Conservation (phyloP, 441 rosid species). For the Euphorbia schlechtendalii region DNA sequence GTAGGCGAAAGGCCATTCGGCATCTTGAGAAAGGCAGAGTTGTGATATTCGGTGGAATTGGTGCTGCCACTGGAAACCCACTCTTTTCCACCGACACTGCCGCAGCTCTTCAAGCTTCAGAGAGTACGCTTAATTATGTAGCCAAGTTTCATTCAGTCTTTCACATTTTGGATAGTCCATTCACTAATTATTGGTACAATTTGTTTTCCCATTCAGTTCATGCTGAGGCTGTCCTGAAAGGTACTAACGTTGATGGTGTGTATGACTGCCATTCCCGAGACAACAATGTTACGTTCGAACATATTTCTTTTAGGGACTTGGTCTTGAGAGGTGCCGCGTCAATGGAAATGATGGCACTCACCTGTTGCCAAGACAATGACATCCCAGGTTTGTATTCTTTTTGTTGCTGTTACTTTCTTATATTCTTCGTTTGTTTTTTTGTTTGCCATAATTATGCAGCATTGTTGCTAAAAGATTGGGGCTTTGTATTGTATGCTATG, state of each 20-base stretch:
- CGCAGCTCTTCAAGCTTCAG: conserved; percentile 74
- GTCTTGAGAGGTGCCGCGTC: conserved; percentile 39
- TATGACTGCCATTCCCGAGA: conserved; percentile 42
- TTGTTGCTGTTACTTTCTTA: neutral
- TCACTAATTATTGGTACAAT: neutral
- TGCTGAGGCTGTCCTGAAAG: conserved; percentile 58
- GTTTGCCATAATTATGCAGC: neutral
- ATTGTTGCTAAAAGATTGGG: neutral
- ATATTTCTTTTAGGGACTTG: conserved; percentile 44
- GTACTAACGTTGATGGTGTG: conserved; percentile 44
- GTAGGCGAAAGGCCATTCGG: conserved; percentile 66
- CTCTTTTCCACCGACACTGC: conserved; percentile 86
- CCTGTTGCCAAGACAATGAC: conserved; percentile 55
- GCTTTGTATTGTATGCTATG: neutral
- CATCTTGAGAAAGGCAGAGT: conserved; percentile 97
- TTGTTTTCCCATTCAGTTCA: conserved; percentile 35
- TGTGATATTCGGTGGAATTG: conserved; percentile 86
- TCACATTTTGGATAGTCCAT: neutral
- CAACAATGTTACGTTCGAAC: conserved; percentile 36
- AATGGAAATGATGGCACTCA: conserved; percentile 57
- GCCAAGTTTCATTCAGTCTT: neutral
- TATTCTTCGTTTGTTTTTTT: neutral
- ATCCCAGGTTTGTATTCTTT: conserved; percentile 47
- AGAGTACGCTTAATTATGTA: conserved; percentile 32
- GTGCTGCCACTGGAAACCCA: conserved; percentile 78